phyloP scores from a whole-genome alignment of 257 asterid species.

The Przewalskia tangutica region DNA sequence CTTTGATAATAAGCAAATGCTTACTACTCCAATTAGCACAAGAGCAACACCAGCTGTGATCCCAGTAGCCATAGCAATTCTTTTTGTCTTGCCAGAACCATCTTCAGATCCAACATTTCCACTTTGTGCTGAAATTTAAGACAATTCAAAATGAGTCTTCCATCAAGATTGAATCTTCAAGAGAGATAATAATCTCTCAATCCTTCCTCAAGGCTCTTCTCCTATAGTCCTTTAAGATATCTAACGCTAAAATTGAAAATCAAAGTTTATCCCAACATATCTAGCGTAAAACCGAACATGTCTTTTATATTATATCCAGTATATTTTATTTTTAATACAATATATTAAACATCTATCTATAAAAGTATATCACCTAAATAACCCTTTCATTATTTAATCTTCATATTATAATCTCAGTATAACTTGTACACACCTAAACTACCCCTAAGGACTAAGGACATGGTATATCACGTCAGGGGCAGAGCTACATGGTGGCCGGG shows the following conservation, averaged over 20 bases:
- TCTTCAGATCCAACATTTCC: constrained; percentile 17
- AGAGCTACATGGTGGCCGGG: no score
- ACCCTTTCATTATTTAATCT: no score
- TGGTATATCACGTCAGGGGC: no score
- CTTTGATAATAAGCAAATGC: constrained; percentile 29
- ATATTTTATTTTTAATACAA: no score
- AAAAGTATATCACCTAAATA: no score
- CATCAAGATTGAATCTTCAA: not conserved
- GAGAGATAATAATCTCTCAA: not conserved
- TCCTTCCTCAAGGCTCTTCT: not conserved
- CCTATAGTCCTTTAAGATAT: not conserved
- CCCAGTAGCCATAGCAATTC: constrained; percentile 19
- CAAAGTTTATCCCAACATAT: not conserved
- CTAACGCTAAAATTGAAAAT: not conserved
- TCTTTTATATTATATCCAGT: no score
- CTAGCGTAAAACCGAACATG: not conserved
- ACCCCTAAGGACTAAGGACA: not conserved
- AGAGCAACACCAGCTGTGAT: constrained; percentile 27
- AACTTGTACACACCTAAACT: not conserved
- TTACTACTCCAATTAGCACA: constrained; percentile 19
- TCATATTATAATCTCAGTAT: not conserved
- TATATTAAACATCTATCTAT: not conserved
- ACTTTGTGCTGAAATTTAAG: constrained; percentile 13
- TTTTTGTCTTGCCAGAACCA: constrained; percentile 16
- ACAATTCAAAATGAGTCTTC: not conserved